Percentiles rank a stretch among this genome's conserved stretches.
phyloP scores from a whole-genome alignment of 2,329 filamentous ascomycete species.

The Xylariaceae sp. region DNA sequence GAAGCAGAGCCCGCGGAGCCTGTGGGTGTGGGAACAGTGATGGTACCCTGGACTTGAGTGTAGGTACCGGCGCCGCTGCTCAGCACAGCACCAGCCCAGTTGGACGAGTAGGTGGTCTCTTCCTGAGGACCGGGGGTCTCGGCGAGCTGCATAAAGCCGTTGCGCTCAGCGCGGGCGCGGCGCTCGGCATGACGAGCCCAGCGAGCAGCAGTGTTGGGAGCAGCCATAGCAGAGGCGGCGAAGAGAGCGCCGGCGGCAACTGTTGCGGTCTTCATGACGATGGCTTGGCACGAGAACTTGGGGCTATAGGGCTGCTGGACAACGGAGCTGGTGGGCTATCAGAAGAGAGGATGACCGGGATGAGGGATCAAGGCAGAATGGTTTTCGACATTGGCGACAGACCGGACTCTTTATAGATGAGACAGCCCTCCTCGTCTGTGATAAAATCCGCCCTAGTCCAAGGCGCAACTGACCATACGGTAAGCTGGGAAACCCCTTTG shows the following conservation, averaged over 20 bases:
- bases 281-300: background rate
- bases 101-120: conserved; percentile 31
- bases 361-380: no score
- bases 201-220: background rate
- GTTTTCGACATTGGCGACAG: no score
- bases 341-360: no score
- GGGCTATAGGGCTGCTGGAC: no score
- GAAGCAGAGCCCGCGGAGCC: background rate
- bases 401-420: no score
- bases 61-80: conserved; percentile 35
- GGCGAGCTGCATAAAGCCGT: background rate
- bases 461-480: no score
- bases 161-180: background rate
- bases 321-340: no score
- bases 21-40: background rate
- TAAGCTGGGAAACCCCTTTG: no score
- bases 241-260: background rate
- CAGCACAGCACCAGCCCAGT: conserved; percentile 4
- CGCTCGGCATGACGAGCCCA: background rate
- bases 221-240: background rate
- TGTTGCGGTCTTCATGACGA: background rate
- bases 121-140: no score
- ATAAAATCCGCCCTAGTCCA: no score
- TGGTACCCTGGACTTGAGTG: background rate
- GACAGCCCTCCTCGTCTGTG: no score